Conservation (phyloP, 2,329 filamentous ascomycete genomes). For the Fusarium succisae region DNA sequence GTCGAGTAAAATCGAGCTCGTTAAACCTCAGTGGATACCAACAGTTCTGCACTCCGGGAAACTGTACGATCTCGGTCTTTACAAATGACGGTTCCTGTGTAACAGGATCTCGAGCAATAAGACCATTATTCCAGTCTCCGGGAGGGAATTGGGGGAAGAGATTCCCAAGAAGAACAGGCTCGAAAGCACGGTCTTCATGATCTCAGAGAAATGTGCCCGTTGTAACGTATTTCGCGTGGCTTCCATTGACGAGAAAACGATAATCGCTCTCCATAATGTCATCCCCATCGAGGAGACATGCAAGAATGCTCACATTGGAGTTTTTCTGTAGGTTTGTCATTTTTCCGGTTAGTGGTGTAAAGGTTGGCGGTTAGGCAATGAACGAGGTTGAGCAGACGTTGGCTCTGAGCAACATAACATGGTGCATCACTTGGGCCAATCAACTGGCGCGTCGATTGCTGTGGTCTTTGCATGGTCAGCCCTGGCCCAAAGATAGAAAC, state of each 20-base stretch:
- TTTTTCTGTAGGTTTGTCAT: neutral
- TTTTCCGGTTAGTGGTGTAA: neutral
- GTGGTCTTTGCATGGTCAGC: neutral
- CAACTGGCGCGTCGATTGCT: neutral
- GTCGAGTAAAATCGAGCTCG: slow-evolving; percentile 38
- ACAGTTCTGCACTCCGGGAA: slow-evolving; percentile 28
- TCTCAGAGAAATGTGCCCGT: slow-evolving; percentile 34
- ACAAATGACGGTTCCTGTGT: slow-evolving; percentile 32
- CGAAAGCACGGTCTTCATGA: slow-evolving; percentile 41
- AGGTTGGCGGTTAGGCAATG: neutral
- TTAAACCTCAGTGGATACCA: slow-evolving; percentile 40
- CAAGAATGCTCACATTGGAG: slow-evolving; percentile 39
- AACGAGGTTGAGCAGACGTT: neutral
- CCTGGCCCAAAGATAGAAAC: neutral
- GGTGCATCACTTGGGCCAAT: neutral
- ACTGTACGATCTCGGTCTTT: slow-evolving; percentile 27
- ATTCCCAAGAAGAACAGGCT: slow-evolving; percentile 38
- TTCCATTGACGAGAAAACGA: slow-evolving; percentile 40
- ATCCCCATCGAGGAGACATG: slow-evolving; percentile 38
- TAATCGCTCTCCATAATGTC: slow-evolving; percentile 41
- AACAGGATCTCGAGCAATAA: slow-evolving; percentile 25
- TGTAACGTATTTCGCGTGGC: slow-evolving; percentile 40
- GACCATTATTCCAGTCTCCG: slow-evolving; percentile 40
- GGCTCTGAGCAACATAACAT: neutral
- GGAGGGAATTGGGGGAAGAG: slow-evolving; percentile 41